phyloP scores from a whole-genome alignment of 305 asterid species.

The Fraxinus angustifolia region DNA sequence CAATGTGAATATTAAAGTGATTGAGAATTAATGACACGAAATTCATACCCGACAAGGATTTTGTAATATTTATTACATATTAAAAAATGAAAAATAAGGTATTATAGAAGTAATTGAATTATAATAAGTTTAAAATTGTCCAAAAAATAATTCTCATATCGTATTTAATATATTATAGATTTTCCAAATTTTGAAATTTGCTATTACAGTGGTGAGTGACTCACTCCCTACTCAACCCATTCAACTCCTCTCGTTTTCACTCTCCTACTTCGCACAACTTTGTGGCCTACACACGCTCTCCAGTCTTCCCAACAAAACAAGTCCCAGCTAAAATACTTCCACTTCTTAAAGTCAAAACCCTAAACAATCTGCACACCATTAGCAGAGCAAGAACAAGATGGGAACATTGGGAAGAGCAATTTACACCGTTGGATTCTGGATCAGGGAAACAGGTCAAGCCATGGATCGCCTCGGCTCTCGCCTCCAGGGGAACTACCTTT shows the following conservation, averaged over 20 bases:
- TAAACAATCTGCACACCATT: background rate
- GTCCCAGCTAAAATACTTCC: conserved; percentile 7
- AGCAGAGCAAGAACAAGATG: conserved; percentile 30
- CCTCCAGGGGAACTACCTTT: conserved; percentile 77
- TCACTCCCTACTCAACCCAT: background rate
- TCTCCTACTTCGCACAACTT: background rate
- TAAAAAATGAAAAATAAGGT: no score
- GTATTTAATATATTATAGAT: no score
- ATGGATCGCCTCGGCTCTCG: conserved; percentile 97
- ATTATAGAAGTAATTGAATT: no score
- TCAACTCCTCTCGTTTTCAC: conserved; percentile 24
- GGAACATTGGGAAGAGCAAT: conserved; percentile 66
- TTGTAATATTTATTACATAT: no score
- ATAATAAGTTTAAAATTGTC: no score
- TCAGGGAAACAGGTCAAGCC: conserved; percentile 97
- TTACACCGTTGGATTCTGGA: conserved; percentile 90
- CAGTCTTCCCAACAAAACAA: conserved; percentile 11
- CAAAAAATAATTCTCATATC: no score
- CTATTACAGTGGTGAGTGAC: background rate
- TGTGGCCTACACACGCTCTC: background rate
- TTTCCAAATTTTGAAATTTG: background rate
- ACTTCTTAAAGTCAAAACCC: conserved; percentile 26
- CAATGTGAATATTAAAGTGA: no score
- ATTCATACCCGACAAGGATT: no score
- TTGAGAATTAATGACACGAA: no score